phyloP scores from a whole-genome alignment of 495 filamentous ascomycete species.

The Copromyces sp. region DNA sequence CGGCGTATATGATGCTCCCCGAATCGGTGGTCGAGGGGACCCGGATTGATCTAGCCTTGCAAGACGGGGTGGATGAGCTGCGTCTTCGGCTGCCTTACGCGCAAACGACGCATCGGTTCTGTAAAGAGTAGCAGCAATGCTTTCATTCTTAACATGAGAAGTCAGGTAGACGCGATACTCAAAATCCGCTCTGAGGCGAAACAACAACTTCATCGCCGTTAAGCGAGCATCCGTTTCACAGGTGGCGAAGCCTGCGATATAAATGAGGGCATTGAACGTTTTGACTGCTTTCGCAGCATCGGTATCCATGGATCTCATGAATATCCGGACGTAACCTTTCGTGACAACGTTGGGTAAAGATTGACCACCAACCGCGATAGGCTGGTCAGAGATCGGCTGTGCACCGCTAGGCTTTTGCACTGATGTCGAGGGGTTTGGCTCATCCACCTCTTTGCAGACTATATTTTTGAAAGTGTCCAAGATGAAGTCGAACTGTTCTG shows the following conservation, averaged over 20 bases:
- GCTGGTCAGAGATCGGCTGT: slow-evolving; percentile 7
- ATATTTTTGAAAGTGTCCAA: slow-evolving; percentile 37
- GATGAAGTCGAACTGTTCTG: slow-evolving; percentile 42
- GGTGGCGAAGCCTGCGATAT: slow-evolving; percentile 44
- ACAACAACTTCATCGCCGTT: slow-evolving; percentile 72
- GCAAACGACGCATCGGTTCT: slow-evolving; percentile 49
- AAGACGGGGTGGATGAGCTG: slow-evolving; percentile 28
- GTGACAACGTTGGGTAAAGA: slow-evolving; percentile 46
- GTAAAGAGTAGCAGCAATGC: slow-evolving; percentile 59
- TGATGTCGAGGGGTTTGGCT: slow-evolving; percentile 24
- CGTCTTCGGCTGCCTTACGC: slow-evolving; percentile 41
- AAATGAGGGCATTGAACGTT: slow-evolving; percentile 45
- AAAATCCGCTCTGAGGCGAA: slow-evolving; percentile 73
- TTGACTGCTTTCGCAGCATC: slow-evolving; percentile 41
- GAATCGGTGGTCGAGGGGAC: slow-evolving; percentile 24
- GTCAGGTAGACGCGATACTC: slow-evolving; percentile 60
- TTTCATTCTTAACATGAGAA: slow-evolving; percentile 53
- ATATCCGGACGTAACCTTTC: slow-evolving; percentile 47
- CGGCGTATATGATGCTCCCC: slow-evolving; percentile 40
- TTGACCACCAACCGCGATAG: slow-evolving; percentile 21
- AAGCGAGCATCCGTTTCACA: slow-evolving; percentile 61
- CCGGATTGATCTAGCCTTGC: slow-evolving; percentile 26
- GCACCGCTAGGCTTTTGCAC: slow-evolving; percentile 9
- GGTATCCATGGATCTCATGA: slow-evolving; percentile 48
- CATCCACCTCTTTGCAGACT: slow-evolving; percentile 29